Conservation (phyloP, 768 basidiomycete species). For the Exidia glandulosa region DNA sequence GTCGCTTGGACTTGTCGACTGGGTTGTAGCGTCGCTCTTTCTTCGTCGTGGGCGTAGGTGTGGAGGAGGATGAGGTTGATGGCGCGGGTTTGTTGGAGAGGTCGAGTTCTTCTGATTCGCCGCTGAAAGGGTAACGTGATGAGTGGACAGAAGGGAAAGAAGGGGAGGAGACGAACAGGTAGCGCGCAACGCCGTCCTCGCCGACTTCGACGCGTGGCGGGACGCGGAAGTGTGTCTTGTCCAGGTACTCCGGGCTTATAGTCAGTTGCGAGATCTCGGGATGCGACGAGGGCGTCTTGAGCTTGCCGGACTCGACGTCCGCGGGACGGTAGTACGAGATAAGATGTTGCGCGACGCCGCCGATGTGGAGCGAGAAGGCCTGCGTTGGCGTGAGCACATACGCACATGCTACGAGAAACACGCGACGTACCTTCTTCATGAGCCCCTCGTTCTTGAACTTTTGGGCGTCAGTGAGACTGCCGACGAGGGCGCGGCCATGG, state of each 20-base stretch:
- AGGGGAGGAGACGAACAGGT: slow-evolving; percentile 23
- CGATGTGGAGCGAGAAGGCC: slow-evolving; percentile 87
- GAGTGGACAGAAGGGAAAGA: background rate
- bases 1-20: background rate
- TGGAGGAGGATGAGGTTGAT: background rate
- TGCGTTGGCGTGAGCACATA: slow-evolving; percentile 20
- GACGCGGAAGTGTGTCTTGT: slow-evolving; percentile 83
- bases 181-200: slow-evolving; percentile 69
- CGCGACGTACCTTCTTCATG: slow-evolving; percentile 87
- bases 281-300: slow-evolving; percentile 78
- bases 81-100: background rate
- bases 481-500: slow-evolving; percentile 57
- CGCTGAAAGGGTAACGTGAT: background rate
- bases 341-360: slow-evolving; percentile 79
- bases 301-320: slow-evolving; percentile 80
- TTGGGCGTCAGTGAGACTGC: slow-evolving; percentile 85
- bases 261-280: slow-evolving; percentile 80
- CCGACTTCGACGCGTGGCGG: slow-evolving; percentile 84
- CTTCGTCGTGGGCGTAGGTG: too few relatives aligned
- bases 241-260: slow-evolving; percentile 79
- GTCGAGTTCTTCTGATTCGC: slow-evolving; percentile 2
- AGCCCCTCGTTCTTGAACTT: slow-evolving; percentile 89
- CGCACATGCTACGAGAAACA: slow-evolving; percentile 1
- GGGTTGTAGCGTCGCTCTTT: background rate
- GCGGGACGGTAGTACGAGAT: slow-evolving; percentile 92